Evolutionary conservation across 768 basidiomycete genomes (phyloP), one percentile per base, ranked within the genome.

Genomic region (Suillus discolor): DNA sequence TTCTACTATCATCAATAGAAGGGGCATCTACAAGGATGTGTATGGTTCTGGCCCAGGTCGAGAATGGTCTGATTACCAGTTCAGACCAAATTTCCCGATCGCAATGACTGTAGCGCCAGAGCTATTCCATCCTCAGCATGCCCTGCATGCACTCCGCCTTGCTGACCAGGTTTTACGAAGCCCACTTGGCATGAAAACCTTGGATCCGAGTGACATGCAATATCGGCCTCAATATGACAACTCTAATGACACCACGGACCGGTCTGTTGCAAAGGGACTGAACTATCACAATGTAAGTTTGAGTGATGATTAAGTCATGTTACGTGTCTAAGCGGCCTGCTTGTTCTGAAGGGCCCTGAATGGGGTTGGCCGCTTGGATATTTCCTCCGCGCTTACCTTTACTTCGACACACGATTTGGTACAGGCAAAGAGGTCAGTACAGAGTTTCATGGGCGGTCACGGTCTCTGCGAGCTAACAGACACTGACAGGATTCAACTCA

Each of bases 1-100:
- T 71, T 70, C 92, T 4, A 82, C 70, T 28, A 77, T 98, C 42
- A 83, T 97, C 66, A 92, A 94, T 74, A 89, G 94, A 16, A 85
- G 97, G 65, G 97, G 97, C 6, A 97, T 98, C 73, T 99, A 99
- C 84, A 99, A 99, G 83, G 97, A 99, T 74, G 94, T 99, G 8
- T 91, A 91, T 70, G 94, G 96, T 47, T 96, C 97, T 13, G 93
- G 93, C 0, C 73, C 83, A 57, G 92, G 89, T 12, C 86, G 94
- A 63, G 93, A 97, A 77, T 98, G 95, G 95, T 93, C 95, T 6
- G 96, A 99, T 78, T 99, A 99, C 76, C 97, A 99, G 77, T 85
- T 97, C 69, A 86, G 96, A 66, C 87, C 89, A 71, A 97, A 98
- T 78, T 97, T 95, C 82, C 90, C 96, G 5, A 91, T 98, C 65